These are phyloP conservation scores for Rubia tinctorum DNA, from an alignment of 305 asterid genomes.

Conservation along the genomic window DNA sequence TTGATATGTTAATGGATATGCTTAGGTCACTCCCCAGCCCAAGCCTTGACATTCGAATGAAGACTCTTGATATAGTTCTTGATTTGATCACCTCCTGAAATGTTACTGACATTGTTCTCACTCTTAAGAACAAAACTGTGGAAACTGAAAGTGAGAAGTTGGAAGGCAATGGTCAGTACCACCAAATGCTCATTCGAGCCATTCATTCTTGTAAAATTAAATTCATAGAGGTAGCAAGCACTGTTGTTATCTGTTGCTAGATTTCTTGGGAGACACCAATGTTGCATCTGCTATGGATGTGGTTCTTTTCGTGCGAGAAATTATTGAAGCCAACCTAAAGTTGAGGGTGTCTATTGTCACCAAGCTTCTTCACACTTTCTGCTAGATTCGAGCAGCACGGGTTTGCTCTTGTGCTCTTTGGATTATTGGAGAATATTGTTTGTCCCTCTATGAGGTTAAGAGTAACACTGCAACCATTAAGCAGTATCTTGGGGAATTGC, in stretches of 20 bases:
- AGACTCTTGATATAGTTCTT: conserved; percentile 87
- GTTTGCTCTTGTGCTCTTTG: conserved; percentile 70
- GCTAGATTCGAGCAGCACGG: conserved; percentile 91
- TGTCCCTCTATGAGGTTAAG: conserved; percentile 88
- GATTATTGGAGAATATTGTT: conserved; percentile 87
- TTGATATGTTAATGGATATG: conserved; percentile 82
- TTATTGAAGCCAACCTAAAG: conserved; percentile 89
- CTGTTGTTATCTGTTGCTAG: conserved; percentile 93
- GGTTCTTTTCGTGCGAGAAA: conserved; percentile 82
- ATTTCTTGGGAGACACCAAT: conserved; percentile 95
- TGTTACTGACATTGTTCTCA: conserved; percentile 57
- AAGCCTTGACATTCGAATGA: conserved; percentile 78
- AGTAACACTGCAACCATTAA: conserved; percentile 58
- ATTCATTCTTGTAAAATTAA: conserved; percentile 97
- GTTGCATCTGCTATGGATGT: conserved; percentile 96
- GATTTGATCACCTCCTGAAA: conserved; percentile 82
- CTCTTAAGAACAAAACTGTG: conserved; percentile 72
- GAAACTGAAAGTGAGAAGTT: conserved; percentile 65
- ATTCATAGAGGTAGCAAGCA: conserved; percentile 97
- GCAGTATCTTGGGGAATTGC: conserved; percentile 87
- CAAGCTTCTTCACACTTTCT: conserved; percentile 87
- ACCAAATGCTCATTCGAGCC: conserved; percentile 40
- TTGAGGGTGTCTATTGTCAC: conserved; percentile 82
- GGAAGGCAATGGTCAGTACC: too few relatives aligned
- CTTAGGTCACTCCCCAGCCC: conserved; percentile 95